Conservation (phyloP, 768 basidiomycete genomes). For the Amanita rubescens region DNA sequence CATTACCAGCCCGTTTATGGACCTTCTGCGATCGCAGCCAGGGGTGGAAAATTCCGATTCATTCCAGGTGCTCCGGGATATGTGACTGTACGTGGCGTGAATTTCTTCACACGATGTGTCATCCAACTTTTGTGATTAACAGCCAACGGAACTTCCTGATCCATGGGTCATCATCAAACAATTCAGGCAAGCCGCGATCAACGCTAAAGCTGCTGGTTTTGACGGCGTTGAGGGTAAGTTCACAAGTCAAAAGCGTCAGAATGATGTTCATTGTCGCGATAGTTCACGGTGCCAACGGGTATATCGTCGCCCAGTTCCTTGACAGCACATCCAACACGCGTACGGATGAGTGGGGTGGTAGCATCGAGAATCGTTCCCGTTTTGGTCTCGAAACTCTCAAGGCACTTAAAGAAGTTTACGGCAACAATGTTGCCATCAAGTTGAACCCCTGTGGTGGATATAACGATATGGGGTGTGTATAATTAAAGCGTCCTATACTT, state of each 20-base stretch:
- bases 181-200: constrained; percentile 37
- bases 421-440: constrained; percentile 37
- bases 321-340: constrained; percentile 41
- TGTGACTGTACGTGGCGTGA: constrained; percentile 25
- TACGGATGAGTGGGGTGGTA: constrained; percentile 55
- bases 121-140: not conserved
- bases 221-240: constrained; percentile 44
- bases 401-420: constrained; percentile 32
- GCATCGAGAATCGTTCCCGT: constrained; percentile 46
- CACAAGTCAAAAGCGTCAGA: too few relatives aligned
- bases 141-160: constrained; percentile 37
- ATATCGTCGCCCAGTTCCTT: constrained; percentile 43
- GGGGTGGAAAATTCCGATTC: constrained; percentile 33
- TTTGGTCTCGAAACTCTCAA: constrained; percentile 48
- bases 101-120: not conserved
- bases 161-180: constrained; percentile 30
- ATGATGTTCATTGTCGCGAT: not conserved
- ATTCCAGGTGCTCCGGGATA: constrained; percentile 31
- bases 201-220: constrained; percentile 47
- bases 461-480: constrained; percentile 36
- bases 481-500: not conserved
- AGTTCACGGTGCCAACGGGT: constrained; percentile 40
- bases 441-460: constrained; percentile 36
- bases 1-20: constrained; percentile 33
- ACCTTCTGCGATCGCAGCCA: constrained; percentile 36